Base-by-base conservation (phyloP, 768 basidiomycete species). In the Aureoboletus auriporus region DNA sequence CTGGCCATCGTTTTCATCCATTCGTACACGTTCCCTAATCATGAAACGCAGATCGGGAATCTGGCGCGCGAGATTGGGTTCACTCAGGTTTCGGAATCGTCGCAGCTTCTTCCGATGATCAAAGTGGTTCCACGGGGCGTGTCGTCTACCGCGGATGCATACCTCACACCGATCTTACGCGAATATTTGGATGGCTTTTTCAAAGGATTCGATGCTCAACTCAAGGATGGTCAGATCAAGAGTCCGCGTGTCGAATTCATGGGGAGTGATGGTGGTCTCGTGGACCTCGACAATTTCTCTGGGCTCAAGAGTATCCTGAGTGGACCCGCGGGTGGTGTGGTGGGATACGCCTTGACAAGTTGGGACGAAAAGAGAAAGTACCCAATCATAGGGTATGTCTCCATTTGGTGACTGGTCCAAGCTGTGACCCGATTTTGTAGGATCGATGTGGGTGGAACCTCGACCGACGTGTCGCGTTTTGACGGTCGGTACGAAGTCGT, bases 311-410 rank as follows among this genome's bases (percentile, higher is more conserved):
- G 88, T 54, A 93, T 97, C 54, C 68, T 96, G 33, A 93, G 89
- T 57, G 91, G 90, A 3, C 95, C 94, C 0, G 95, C 94, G 0
- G 94, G 94, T 3, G 94, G 94, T 4, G 95, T 98, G 6, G 95
- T 98, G 0, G 95, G 95, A 0, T 95, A 91, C 59, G 91, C 93
- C 0, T 70, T 93, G 55, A 71, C 72, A n/a, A 93, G 90, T 58
- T 96, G 92, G 88, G 91, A 93, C 55, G 77, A 76, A 42, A 69
- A 82, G 54, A 64, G 73, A 56, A 83, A 78, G 58, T 71, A 76
- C 30, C 89, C 93, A 0, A 79, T 95, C 55, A 94, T 96, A 49
- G 91, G 91, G 86, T 89, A 61, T 13, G 83, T 74, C 20, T 47
- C 33, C 28, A 17, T 33, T 14, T 11, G 11, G 16, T 23, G 17